phyloP scores from a whole-genome alignment of 176 grass and related monocot species.

The Musa troglodytarum region DNA sequence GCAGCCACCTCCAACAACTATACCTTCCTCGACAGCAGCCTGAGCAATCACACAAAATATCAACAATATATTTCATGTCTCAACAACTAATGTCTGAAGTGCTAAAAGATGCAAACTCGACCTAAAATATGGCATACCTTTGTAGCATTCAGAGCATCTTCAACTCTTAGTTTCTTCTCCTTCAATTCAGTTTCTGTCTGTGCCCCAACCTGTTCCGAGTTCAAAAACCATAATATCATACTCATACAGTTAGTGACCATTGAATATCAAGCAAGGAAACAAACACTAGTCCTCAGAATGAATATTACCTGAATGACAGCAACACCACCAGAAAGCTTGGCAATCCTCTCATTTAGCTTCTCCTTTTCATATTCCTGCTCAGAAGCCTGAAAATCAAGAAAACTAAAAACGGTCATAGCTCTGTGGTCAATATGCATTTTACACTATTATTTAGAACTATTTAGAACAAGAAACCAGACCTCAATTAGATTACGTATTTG shows the following conservation, averaged over 20 bases:
- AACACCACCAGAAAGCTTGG: slow-evolving; percentile 90
- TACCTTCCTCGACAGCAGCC: slow-evolving; percentile 96
- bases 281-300: too few relatives aligned
- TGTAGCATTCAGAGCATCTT: slow-evolving; percentile 95
- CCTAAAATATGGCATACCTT: slow-evolving; percentile 33
- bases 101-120: background rate
- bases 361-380: slow-evolving; percentile 98
- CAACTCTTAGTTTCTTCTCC: slow-evolving; percentile 96
- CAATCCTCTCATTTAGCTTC: slow-evolving; percentile 90
- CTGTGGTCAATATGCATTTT: background rate
- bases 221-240: background rate
- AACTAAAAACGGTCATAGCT: background rate
- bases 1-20: slow-evolving; percentile 91
- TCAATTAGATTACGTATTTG: slow-evolving; percentile 87
- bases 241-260: background rate
- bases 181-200: slow-evolving; percentile 94
- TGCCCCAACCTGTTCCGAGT: slow-evolving; percentile 57
- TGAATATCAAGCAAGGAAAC: too few relatives aligned
- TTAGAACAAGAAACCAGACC: slow-evolving; percentile 23
- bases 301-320: slow-evolving; percentile 84
- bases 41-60: slow-evolving; percentile 10
- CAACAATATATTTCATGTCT: too few relatives aligned
- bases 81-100: background rate
- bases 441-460: background rate
- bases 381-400: slow-evolving; percentile 30